Percentiles rank a stretch among this genome's conserved stretches.
Conservation (phyloP, 2,329 filamentous ascomycete genomes). For the Pestalotiopsis sp. region DNA sequence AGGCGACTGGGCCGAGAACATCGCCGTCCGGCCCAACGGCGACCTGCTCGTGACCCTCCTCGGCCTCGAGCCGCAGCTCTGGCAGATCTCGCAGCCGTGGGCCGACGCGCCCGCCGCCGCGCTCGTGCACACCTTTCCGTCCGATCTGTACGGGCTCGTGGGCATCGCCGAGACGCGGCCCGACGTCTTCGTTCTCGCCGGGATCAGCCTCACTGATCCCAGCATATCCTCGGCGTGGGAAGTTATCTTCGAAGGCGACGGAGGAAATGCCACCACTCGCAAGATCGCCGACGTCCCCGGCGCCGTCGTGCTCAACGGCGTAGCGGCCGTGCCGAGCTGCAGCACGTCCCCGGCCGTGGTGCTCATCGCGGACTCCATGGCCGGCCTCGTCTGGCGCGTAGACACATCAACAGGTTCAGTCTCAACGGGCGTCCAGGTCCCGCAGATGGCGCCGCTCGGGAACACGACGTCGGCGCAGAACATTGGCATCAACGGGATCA, state of each 20-base stretch:
- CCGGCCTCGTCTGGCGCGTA: slow-evolving; percentile 28
- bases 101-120: slow-evolving; percentile 19
- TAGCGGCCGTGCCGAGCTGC: slow-evolving; percentile 21
- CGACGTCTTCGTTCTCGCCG: slow-evolving; percentile 25
- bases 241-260: slow-evolving; percentile 15
- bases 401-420: slow-evolving; percentile 23
- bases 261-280: slow-evolving; percentile 7
- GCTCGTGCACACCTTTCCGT: slow-evolving; percentile 31
- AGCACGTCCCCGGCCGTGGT: slow-evolving; percentile 24
- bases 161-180: slow-evolving; percentile 34
- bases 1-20: slow-evolving; percentile 34
- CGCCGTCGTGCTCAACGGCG: slow-evolving; percentile 27
- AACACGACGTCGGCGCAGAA: slow-evolving; percentile 6
- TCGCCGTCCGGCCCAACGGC: slow-evolving; percentile 34
- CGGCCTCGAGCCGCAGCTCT: slow-evolving; percentile 27
- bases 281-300: slow-evolving; percentile 21
- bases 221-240: slow-evolving; percentile 22
- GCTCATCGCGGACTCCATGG: slow-evolving; percentile 28
- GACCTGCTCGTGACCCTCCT: slow-evolving; percentile 34
- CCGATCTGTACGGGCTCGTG: slow-evolving; percentile 23
- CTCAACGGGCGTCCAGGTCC: slow-evolving; percentile 20
- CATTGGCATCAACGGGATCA: slow-evolving; percentile 31
- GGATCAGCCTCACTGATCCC: slow-evolving; percentile 17
- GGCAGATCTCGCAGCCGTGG: slow-evolving; percentile 30
- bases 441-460: slow-evolving; percentile 25